Base-by-base conservation (phyloP, 73 alveolate species). In the Effrenium voratum region DNA sequence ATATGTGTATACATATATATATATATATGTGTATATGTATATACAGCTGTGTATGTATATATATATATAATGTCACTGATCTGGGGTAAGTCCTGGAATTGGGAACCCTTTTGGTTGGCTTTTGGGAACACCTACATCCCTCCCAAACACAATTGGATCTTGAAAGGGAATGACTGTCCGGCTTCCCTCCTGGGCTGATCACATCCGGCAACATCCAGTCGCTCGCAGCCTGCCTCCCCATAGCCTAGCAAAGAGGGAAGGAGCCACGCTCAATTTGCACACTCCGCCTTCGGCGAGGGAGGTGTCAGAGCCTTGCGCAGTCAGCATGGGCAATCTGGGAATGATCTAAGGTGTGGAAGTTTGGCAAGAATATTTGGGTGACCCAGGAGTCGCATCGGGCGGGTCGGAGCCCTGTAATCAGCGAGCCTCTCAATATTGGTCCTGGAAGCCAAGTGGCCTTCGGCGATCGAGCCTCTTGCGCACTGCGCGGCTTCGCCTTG, bases 241-340 rank as follows among this genome's bases (percentile, higher is more conserved):
- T n/a, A 2, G 24, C n/a, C 49, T 34, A 5, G n/a, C 10, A 8
- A 32, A 32, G 0, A 30, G 28, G 3, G 28, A 57, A 57, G 28
- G 28, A 57, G 72, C 72, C 28, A 30, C 12, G 68, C 30, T 22
- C 30, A 15, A 15, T 55, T 22, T 12, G 12, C 22, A 12, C 30
- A 22, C 22, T 55, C 26, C 82, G 49, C 87, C 87, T 76, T 76
- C 44, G 87, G 87, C 40, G 87, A 76, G 0, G 87, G 87, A 55
- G 87, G 87, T 16, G 40, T 76, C 60, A 76, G 60, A 2, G 22
- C 87, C 87, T 76, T 72, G 45, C 10, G 15, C n/a, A n/a, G n/a
- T n/a, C n/a, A n/a, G 83, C 83, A 2, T 13, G 15, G 38, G 47
- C 60, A 24, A 22, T 49, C 15, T 8, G 5, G 32, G 52, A 22